Evolutionary conservation across 495 filamentous ascomycete genomes (phyloP), one percentile per base, ranked within the genome.

Genomic region (Aspergillus sparsus): DNA sequence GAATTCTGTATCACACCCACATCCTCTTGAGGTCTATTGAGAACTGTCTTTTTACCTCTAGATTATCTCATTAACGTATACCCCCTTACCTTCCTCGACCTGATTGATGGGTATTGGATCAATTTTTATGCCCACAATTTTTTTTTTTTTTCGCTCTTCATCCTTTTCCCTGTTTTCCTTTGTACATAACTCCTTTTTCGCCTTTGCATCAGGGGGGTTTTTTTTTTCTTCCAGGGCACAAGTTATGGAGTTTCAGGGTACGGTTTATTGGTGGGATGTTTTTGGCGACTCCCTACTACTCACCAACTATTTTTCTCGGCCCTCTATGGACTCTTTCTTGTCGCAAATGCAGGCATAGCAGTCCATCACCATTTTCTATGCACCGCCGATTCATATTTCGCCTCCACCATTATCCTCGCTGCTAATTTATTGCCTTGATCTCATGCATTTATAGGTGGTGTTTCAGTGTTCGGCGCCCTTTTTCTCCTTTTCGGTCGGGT

Each of bases 151-250:
- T 10, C n/a, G 2, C 44, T n/a, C 27, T 47, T 16, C 44, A 10
- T 18, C 15, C n/a, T 16, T 18, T 18, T 10, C 44, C 27, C 45
- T 58, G 15, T 46, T 9, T 8, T 16, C 9, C 12, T 36, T 18
- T 58, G 55, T 58, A 58, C 55, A 58, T 58, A 58, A 37, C 2
- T 49, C 44, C 15, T 41, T 13, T 7, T 8, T 39, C 36, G 45
- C 16, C 6, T 31, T 27, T 39, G 55, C 55, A 58, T 58, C 13
- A 7, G 31, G 13, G 45, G n/a, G n/a, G n/a, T n/a, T n/a, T n/a
- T n/a, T 13, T 27, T 27, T 27, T 27, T 27, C 21, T 50, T 39
- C 46, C 34, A 13, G 16, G 18, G 15, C 15, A 39, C 21, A 34
- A 10, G 27, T 50, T 13, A 41, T 13, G 55, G 55, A 46, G 55